Evolutionary conservation across 306 rosid species (phyloP).

Genomic region (Sicyos baderoa): DNA sequence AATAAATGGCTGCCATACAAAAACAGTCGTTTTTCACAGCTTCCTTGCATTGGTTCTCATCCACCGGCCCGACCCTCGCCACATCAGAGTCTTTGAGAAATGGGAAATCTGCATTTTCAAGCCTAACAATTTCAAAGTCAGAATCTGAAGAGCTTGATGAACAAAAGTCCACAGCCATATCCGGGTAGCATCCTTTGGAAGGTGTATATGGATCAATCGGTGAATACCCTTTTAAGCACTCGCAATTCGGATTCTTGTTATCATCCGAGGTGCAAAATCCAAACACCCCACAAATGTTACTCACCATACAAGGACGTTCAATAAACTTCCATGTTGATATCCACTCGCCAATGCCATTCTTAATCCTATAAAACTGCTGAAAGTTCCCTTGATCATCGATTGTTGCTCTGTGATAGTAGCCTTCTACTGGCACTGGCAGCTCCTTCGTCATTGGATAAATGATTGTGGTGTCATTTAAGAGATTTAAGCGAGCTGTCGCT

Average conservation of each 20-base stretch:
- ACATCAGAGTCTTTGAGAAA: not conserved
- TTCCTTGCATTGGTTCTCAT: slow-evolving; percentile 23
- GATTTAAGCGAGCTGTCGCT: slow-evolving; percentile 23
- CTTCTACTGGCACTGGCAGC: not conserved
- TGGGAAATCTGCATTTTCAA: slow-evolving; percentile 24
- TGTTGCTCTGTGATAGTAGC: slow-evolving; percentile 26
- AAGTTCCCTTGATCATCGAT: slow-evolving; percentile 29
- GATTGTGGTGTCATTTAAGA: slow-evolving; percentile 2
- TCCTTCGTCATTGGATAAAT: slow-evolving; percentile 12
- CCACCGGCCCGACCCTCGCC: not conserved
- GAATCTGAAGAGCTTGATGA: not conserved
- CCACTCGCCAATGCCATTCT: slow-evolving; percentile 22
- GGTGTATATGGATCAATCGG: slow-evolving; percentile 27
- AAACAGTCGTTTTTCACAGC: slow-evolving; percentile 28
- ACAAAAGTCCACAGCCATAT: slow-evolving; percentile 27
- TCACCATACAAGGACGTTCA: slow-evolving; percentile 29
- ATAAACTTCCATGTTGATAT: slow-evolving; percentile 17
- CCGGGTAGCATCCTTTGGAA: slow-evolving; percentile 36
- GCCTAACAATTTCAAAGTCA: not conserved
- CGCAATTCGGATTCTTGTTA: slow-evolving; percentile 11
- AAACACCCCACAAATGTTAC: slow-evolving; percentile 32
- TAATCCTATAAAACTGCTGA: slow-evolving; percentile 19
- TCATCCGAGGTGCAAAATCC: slow-evolving; percentile 33
- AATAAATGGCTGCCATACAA: slow-evolving; percentile 27
- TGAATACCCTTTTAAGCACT: slow-evolving; percentile 32